These are phyloP conservation scores for Mycena galopus DNA, from an alignment of 768 basidiomycete genomes.

Conservation along the genomic window DNA sequence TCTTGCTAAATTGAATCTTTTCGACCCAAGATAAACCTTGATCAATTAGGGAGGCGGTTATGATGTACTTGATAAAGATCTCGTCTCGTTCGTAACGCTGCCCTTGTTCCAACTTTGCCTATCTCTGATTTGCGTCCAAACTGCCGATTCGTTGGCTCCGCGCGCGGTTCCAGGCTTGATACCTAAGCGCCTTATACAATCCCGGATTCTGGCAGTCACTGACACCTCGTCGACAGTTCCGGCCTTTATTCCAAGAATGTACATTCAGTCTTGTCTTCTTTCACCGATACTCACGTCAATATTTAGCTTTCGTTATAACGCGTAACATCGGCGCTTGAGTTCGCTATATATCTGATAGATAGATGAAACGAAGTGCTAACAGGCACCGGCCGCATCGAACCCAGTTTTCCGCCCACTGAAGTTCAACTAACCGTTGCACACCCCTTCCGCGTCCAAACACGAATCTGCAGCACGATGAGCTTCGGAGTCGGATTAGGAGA, in stretches of 20 bases:
- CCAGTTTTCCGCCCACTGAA: not conserved
- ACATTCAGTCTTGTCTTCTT: not conserved
- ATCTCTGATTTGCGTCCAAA: too few relatives aligned
- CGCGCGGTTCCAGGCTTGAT: too few relatives aligned
- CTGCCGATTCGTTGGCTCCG: too few relatives aligned
- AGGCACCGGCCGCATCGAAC: not conserved
- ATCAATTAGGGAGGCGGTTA: too few relatives aligned
- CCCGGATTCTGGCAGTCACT: not conserved
- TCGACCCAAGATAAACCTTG: too few relatives aligned
- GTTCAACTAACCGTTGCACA: not conserved
- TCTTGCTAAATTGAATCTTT: too few relatives aligned
- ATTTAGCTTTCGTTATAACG: not conserved
- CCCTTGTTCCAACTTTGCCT: too few relatives aligned
- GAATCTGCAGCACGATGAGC: slow-evolving; percentile 22
- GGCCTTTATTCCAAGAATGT: not conserved
- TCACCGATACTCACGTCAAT: not conserved
- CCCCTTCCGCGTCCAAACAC: not conserved
- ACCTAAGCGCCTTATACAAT: too few relatives aligned
- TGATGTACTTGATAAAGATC: too few relatives aligned
- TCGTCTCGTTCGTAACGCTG: too few relatives aligned
- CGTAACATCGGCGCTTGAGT: not conserved
- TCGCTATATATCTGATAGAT: slow-evolving; percentile 1
- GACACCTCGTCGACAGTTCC: not conserved
- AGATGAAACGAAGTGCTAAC: not conserved
- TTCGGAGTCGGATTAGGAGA: slow-evolving; percentile 30